These are phyloP conservation scores for Coemansia biformis DNA, from an alignment of 192 early-diverging fungal species.

Conservation along the genomic window DNA sequence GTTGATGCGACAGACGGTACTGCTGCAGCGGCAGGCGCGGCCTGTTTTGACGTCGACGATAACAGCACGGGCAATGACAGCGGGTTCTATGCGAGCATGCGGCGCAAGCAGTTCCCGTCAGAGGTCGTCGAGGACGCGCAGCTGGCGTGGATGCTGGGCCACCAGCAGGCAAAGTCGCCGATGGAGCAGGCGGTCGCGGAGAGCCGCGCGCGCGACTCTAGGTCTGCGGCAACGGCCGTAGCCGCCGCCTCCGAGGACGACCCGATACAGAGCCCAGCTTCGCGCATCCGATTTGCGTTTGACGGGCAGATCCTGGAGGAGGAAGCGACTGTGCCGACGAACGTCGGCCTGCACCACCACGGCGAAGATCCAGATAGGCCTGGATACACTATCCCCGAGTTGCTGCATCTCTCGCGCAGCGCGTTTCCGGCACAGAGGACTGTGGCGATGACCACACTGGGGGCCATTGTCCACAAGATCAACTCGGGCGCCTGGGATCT, in stretches of 20 bases:
- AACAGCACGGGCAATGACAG: slow-evolving; percentile 27
- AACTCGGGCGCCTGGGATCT: slow-evolving; percentile 38
- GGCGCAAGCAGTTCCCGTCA: slow-evolving; percentile 34
- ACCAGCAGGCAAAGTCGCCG: slow-evolving; percentile 47
- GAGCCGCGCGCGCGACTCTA: slow-evolving; percentile 7
- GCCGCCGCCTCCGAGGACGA: not conserved
- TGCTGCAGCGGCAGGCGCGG: not conserved
- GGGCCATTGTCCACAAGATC: slow-evolving; percentile 52
- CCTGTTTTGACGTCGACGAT: slow-evolving; percentile 23
- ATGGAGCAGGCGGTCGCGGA: slow-evolving; percentile 22
- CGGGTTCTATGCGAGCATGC: slow-evolving; percentile 33
- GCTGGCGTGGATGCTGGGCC: slow-evolving; percentile 47
- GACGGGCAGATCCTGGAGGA: slow-evolving; percentile 62
- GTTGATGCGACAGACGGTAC: slow-evolving; percentile 5
- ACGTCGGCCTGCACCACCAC: slow-evolving; percentile 84
- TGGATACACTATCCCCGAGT: slow-evolving; percentile 81
- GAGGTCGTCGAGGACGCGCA: slow-evolving; percentile 48
- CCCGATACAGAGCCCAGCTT: slow-evolving; percentile 24
- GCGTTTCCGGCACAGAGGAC: slow-evolving; percentile 74
- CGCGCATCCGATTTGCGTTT: slow-evolving; percentile 73
- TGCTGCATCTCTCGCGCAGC: slow-evolving; percentile 75
- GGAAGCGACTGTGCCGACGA: slow-evolving; percentile 50
- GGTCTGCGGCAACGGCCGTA: slow-evolving; percentile 3
- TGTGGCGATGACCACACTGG: slow-evolving; percentile 59
- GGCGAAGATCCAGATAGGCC: slow-evolving; percentile 75